Conservation (phyloP, 495 filamentous ascomycete genomes). For the Daldinia grandis region DNA sequence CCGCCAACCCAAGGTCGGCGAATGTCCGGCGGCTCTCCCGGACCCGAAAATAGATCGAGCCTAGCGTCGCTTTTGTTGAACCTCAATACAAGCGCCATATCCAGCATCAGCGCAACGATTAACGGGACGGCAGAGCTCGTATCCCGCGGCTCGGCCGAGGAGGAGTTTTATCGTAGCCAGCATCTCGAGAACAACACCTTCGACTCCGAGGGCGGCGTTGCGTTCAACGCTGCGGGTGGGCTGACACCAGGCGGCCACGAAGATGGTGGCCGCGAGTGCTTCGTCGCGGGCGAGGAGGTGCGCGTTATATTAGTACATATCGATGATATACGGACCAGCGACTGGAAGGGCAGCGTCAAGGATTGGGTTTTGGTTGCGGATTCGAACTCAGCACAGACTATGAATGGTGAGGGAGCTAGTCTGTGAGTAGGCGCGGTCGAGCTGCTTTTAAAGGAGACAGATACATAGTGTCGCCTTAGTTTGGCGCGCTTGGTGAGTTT, state of each 20-base stretch:
- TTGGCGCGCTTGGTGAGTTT: too few relatives aligned
- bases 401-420: slow-evolving; percentile 45
- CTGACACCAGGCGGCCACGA: slow-evolving; percentile 53
- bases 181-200: slow-evolving; percentile 96
- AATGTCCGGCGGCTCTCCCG: slow-evolving; percentile 67
- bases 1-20: slow-evolving; percentile 76
- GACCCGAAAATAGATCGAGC: slow-evolving; percentile 69
- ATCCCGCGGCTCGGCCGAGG: slow-evolving; percentile 75
- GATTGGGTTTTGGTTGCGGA: slow-evolving; percentile 72
- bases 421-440: neutral
- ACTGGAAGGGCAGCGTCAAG: slow-evolving; percentile 81
- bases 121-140: slow-evolving; percentile 82
- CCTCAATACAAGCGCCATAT: slow-evolving; percentile 86
- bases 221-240: slow-evolving; percentile 31
- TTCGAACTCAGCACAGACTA: slow-evolving; percentile 1
- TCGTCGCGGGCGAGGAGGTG: slow-evolving; percentile 74
- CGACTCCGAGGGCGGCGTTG: slow-evolving; percentile 58
- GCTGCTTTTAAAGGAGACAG: neutral
- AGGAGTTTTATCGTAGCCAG: slow-evolving; percentile 77
- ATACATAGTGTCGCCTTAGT: too few relatives aligned
- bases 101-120: slow-evolving; percentile 92
- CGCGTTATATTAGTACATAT: slow-evolving; percentile 78
- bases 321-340: slow-evolving; percentile 76
- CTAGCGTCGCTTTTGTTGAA: slow-evolving; percentile 85
- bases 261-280: slow-evolving; percentile 64